Conservation (phyloP, 2,329 filamentous ascomycete genomes). For the Coniochaeta sp. region DNA sequence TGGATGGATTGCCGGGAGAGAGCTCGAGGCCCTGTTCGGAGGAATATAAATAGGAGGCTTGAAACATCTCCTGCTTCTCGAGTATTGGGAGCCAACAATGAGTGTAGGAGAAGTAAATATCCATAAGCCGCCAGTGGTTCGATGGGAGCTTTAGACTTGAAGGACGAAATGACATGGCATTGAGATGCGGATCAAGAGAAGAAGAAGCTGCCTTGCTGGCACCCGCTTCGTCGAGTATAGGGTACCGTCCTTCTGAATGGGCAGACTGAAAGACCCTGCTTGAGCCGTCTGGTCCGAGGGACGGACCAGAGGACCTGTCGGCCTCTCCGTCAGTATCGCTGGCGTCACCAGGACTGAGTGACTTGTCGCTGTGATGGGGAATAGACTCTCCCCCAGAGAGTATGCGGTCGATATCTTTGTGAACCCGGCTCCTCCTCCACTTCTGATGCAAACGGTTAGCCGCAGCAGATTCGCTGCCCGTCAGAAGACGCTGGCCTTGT, state of each 20-base stretch:
- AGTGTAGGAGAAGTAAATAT: conserved; percentile 68
- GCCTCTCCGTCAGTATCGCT: conserved; percentile 22
- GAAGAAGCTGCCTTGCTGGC: neutral
- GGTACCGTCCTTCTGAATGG: neutral
- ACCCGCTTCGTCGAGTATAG: neutral
- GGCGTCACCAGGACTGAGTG: conserved; percentile 20
- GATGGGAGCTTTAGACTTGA: conserved; percentile 31
- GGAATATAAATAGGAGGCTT: conserved; percentile 34
- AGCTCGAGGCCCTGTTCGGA: conserved; percentile 11
- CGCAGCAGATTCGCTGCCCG: conserved; percentile 41
- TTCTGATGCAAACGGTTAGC: conserved; percentile 51
- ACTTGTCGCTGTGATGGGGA: conserved; percentile 20
- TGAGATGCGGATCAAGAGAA: neutral
- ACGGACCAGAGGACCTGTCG: neutral
- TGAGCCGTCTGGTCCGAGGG: conserved; percentile 10
- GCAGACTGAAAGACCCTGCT: neutral
- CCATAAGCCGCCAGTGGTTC: conserved; percentile 54
- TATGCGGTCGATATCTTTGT: conserved; percentile 54
- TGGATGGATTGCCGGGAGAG: conserved; percentile 16
- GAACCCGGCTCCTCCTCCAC: conserved; percentile 57
- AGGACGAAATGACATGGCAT: neutral
- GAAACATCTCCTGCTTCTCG: conserved; percentile 56
- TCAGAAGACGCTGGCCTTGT: conserved; percentile 35
- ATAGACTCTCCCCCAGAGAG: conserved; percentile 38
- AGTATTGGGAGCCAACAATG: conserved; percentile 71